Evolutionary conservation across 2,329 filamentous ascomycete genomes (phyloP), one percentile per base, ranked within the genome.

Genomic region (Cercospora canescens): DNA sequence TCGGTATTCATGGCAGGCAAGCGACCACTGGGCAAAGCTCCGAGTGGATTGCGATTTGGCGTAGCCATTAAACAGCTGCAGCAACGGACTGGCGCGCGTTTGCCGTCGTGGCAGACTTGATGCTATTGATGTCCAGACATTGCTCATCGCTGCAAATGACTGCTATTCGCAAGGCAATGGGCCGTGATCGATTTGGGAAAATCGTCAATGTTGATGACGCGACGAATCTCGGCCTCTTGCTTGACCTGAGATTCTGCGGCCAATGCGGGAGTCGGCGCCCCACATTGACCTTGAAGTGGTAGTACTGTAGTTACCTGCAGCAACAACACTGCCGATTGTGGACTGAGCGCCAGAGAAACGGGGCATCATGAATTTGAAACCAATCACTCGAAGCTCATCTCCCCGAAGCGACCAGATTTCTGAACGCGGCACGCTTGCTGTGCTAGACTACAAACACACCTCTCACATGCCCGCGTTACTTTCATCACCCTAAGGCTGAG

Each of bases 101-200:
- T 61, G 63, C 34, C 66, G 70, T 37, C 66, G 64, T 14, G 72
- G 72, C 65, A 71, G 71, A 39, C 70, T 52, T 18, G 68, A 67
- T 55, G 69, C 75, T 73, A 76, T 70, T 69, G 74, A 64, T 9
- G 69, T 69, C 74, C 75, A 76, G 14, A 72, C 76, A 76, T 76
- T 69, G 66, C 70, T 77, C 76, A 78, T 78, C 16, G 62, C 66
- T 32, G 21, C 34, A 28, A 45, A 54, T 26, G 59, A 16, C 28
- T 34, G 52, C 52, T 14, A 50, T 28, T 24, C 16, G 12, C 21
- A 28, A 41, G 21, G 61, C 61, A 12, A 21, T 35, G 32, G 16
- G 50, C 50, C 32, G 14, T 26, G 39, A 32, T 41, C 60, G 12
- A 50, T 50, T 26, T 26, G 14, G 24, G 45, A 26, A 14, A 50